phyloP scores from a whole-genome alignment of 2,329 filamentous ascomycete genomes.

The Aspergillus sp. region DNA sequence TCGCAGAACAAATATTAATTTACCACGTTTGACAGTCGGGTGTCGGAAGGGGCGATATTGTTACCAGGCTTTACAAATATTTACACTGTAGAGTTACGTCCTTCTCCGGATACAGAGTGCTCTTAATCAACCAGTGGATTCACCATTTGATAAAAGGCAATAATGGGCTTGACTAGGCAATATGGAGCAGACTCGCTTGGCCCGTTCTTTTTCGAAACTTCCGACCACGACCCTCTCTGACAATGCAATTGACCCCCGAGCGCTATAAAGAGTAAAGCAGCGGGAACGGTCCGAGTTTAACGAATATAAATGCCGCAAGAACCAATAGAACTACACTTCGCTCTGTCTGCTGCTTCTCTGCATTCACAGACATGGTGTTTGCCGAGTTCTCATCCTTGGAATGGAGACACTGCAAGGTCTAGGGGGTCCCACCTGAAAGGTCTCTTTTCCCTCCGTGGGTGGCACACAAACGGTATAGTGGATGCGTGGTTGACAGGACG shows the following conservation, averaged over 20 bases:
- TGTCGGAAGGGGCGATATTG: not conserved
- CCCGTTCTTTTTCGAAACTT: constrained; percentile 9
- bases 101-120: too few relatives aligned
- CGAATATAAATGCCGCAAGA: not conserved
- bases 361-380: not conserved
- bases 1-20: not conserved
- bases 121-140: not conserved
- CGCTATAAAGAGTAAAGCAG: not conserved
- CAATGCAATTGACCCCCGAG: constrained; percentile 4
- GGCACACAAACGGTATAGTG: constrained; percentile 9
- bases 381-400: constrained; percentile 1
- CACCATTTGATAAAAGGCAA: not conserved
- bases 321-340: not conserved
- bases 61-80: too few relatives aligned
- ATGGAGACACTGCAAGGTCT: constrained; percentile 1
- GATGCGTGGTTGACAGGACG: constrained; percentile 1
- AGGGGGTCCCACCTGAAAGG: constrained; percentile 4
- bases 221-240: not conserved
- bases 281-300: not conserved
- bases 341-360: not conserved
- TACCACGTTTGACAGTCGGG: not conserved
- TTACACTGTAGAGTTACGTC: too few relatives aligned
- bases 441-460: not conserved
- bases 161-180: not conserved
- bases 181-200: constrained; percentile 17